phyloP scores from a whole-genome alignment of 1,284 basidiomycete genomes.

The Cutaneotrichosporon arboriforme region DNA sequence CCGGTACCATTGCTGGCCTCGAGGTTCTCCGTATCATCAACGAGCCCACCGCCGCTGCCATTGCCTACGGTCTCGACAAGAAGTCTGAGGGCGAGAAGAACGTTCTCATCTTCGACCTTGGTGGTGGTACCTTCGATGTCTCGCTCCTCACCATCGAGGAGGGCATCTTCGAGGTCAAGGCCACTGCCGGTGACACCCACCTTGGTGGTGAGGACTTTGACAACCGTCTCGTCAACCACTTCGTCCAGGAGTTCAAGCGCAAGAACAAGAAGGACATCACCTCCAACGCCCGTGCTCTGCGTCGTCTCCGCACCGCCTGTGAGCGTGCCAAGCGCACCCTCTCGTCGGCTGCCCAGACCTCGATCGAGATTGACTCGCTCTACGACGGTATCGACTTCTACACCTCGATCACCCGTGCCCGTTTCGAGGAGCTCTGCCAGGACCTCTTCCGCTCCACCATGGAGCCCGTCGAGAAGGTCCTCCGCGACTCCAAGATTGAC shows the following conservation, averaged over 20 bases:
- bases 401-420: conserved; percentile 94
- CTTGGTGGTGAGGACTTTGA: conserved; percentile 99
- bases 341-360: conserved; percentile 92
- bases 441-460: conserved; percentile 95
- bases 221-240: conserved; percentile 88
- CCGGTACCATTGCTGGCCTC: conserved; percentile 93
- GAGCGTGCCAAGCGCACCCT: conserved; percentile 99
- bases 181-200: conserved; percentile 97
- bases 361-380: conserved; percentile 97
- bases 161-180: conserved; percentile 95
- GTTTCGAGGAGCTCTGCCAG: conserved; percentile 97
- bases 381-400: conserved; percentile 99
- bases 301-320: conserved; percentile 94
- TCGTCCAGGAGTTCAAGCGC: conserved; percentile 94
- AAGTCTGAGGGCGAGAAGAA: conserved; percentile 79
- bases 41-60: conserved; percentile 94
- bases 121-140: conserved; percentile 98
- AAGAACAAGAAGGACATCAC: conserved; percentile 92
- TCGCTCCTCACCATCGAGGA: conserved; percentile 94
- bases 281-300: conserved; percentile 87
- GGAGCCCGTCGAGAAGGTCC: conserved; percentile 97
- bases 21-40: conserved; percentile 97
- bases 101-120: conserved; percentile 97
- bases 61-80: conserved; percentile 97
- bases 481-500: conserved; percentile 97